Evolutionary conservation across 257 asterid species (phyloP), one percentile per base, ranked within the genome.

Genomic region (Apocynum venetum): DNA sequence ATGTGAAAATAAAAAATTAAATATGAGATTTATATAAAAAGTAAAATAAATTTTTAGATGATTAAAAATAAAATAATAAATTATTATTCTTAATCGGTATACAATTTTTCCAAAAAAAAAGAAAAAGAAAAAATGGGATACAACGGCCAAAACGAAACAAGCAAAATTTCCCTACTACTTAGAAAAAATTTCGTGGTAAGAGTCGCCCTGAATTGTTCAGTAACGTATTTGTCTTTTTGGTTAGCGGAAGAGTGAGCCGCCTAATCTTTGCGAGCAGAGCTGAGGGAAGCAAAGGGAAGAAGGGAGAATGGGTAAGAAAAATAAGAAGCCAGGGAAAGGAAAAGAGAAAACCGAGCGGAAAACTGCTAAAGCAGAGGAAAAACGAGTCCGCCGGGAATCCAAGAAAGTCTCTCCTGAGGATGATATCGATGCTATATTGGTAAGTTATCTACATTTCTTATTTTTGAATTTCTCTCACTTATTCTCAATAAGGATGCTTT

Each of bases 361-460:
- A 89, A 95, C 98, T 46, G 92, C 91, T 1, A 95, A 89, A 82
- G 92, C 98, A 1, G 98, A 93, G 72, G 97, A 89, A 60, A 95
- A 95, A 83, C 84, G 84, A 83, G 80, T 94, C 59, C 92, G 98
- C 46, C 84, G 98, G 59, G 99, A 93, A 70, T 82, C 99, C 86
- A 90, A 93, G 77, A 96, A 96, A 63, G 79, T 96, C 76, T 91
- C 98, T n/a, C 97, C 98, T 11, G 99, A 96, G 81, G 98, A 96
- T 81, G 99, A 96, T 85, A 96, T 96, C 75, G 99, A 96, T 78
- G 97, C 97, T 81, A 96, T 96, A 65, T 82, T 96, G 92, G 98
- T 95, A 87, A 43, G 9, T 60, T 3, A 0, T 20, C 14, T n/a
- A 8, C 49, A 46, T 0, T 19, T 17, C 8, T 0, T 20, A 6